Base-by-base conservation (phyloP, 306 rosid genomes). In the Castanea mollissima region DNA sequence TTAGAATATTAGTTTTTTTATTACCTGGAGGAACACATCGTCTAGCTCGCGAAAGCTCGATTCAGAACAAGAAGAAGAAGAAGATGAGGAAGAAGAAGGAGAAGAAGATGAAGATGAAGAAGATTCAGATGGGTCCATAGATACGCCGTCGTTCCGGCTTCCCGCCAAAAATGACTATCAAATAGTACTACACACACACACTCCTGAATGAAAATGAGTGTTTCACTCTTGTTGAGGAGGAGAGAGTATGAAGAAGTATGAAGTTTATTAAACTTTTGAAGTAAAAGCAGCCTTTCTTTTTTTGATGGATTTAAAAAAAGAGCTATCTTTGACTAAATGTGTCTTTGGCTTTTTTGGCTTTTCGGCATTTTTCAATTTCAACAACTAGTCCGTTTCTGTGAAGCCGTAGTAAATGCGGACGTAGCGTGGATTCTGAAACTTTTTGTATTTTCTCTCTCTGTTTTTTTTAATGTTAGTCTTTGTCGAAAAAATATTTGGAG, bases 21-120 rank as follows among this genome's bases (percentile, higher is more conserved):
- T 38, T 21, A 88, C 91, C 91, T 88, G 91, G 5, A 88, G 86
- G 83, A 85, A 88, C 59, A 89, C 91, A 56, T 88, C 89, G 8
- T 88, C 91, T 5, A 88, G 84, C 71, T 88, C 75, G 1, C 91
- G 89, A 35, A 85, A 88, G 86, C 73, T 85, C 59, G 91, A 88
- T 80, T 73, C 79, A 2, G 80, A 57, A 49, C 79, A 82, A 0
- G 80, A 57, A 49, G 81, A 82, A 0, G 88, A 67, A 27, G 83
- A 23, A 16, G 83, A 71, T 0, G 78, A 69, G 0, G 15, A 2
- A 6, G 13, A 2, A 6, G 62, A 2, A 19, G 29, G 8, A 56
- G 62, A 2, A 49, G 62, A 2, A 6, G 13, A 2, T 12, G 62
- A 16, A 4, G 85, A 62, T 3, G 13, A 2, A 49, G 62, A 16